These are phyloP conservation scores for Gonapodya prolifera DNA, from an alignment of 192 early-diverging fungal genomes.

Conservation along the genomic window DNA sequence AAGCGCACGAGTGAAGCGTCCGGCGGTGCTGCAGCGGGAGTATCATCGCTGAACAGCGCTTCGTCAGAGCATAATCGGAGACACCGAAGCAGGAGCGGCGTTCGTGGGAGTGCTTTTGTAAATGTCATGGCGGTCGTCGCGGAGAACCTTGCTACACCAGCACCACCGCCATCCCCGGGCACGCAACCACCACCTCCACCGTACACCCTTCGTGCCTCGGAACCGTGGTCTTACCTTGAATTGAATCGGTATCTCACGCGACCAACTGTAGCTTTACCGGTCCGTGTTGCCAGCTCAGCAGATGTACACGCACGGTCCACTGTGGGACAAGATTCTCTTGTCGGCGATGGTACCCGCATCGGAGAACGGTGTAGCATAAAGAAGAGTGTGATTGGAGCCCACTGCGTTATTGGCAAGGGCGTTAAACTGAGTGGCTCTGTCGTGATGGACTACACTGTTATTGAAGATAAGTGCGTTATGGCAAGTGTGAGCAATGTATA, in stretches of 20 bases:
- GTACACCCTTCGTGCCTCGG: slow-evolving; percentile 52
- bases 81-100: neutral
- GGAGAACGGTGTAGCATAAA: slow-evolving; percentile 88
- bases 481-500: too few species aligned
- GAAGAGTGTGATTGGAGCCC: slow-evolving; percentile 82
- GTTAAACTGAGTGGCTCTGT: slow-evolving; percentile 94
- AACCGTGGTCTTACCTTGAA: slow-evolving; percentile 70
- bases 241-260: slow-evolving; percentile 58
- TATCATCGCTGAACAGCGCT: neutral
- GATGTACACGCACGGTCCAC: slow-evolving; percentile 55
- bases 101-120: neutral
- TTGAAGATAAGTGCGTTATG: slow-evolving; percentile 72
- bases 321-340: slow-evolving; percentile 78
- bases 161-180: neutral
- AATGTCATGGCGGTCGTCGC: slow-evolving; percentile 38
- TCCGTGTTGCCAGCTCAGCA: slow-evolving; percentile 54
- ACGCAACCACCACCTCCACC: neutral
- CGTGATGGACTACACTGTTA: slow-evolving; percentile 85
- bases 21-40: neutral
- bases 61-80: neutral
- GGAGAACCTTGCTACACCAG: slow-evolving; percentile 16
- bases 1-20: neutral
- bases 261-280: slow-evolving; percentile 19
- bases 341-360: slow-evolving; percentile 81
- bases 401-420: slow-evolving; percentile 90